Evolutionary conservation across 148 eudicot genomes (phyloP), one percentile per base, ranked within the genome.

Genomic region (Cornus suecica): DNA sequence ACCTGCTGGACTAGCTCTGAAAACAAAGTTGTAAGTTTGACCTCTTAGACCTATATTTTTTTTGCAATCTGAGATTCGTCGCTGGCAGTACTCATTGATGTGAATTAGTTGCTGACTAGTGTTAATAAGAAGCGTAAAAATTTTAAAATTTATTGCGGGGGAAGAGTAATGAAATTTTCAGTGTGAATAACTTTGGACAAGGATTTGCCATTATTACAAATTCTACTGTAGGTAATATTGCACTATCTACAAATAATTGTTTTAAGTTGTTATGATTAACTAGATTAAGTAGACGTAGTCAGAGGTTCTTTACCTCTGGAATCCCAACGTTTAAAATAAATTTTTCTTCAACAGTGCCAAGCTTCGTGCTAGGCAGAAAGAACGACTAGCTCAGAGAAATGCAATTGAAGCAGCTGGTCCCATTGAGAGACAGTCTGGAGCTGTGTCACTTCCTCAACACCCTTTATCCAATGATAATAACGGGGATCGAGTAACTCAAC

Each of bases 311-410:
- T 24, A 20, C 25, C 18, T 23, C 24, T 22, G 11, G 42, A 14
- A 65, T 67, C 3, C 25, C 24, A 45, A 32, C n/a, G 23, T 58
- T 31, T 68, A 61, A 54, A 8, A 37, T 37, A 8, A 67, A 13
- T 70, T 66, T 66, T 81, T 42, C 0, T 66, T 42, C 63, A 63
- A 74, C 88, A 96, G 99, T 79, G 81, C 87, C 13, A 90, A 79
- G 86, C 97, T 96, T 77, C 98, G 99, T 78, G 87, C 92, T 65
- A 83, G 98, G 80, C 99, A 96, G 82, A 96, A 93, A 64, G 93
- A 86, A 67, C 89, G 94, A 41, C 77, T 96, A 66, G 92, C 93
- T 78, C 83, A 23, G 76, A 86, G 82, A 72, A 87, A 91, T 67
- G 77, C 77, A 48, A 58, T 77, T 27, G 86, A 66, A 74, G 80